phyloP scores from a whole-genome alignment of 177 flowering plant species.

The Vitis hybrid region DNA sequence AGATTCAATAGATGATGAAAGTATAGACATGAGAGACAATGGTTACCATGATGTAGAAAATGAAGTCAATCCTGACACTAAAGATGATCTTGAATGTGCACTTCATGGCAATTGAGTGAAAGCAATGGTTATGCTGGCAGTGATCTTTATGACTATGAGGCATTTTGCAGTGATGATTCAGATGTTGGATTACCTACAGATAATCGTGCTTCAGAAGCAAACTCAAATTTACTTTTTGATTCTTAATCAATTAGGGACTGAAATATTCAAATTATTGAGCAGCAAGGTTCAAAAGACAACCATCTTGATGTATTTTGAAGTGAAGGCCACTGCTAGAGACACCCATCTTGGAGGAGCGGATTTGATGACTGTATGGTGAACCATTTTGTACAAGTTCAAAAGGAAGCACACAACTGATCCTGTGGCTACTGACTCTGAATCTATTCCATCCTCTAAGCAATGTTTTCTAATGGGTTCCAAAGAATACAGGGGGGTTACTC shows the following conservation, averaged over 20 bases:
- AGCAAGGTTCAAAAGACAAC: slow-evolving; percentile 16
- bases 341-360: too few relatives aligned
- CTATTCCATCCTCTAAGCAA: too few relatives aligned
- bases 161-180: slow-evolving; percentile 62
- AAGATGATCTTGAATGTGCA: slow-evolving; percentile 72
- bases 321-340: too few relatives aligned
- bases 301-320: too few relatives aligned
- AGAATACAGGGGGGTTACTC: too few relatives aligned
- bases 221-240: slow-evolving; percentile 29
- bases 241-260: slow-evolving; percentile 33
- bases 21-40: slow-evolving; percentile 60
- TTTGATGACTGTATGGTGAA: too few relatives aligned
- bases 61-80: slow-evolving; percentile 73
- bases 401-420: too few relatives aligned
- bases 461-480: too few relatives aligned
- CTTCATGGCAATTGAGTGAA: slow-evolving; percentile 84
- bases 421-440: too few relatives aligned
- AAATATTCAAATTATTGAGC: slow-evolving; percentile 33
- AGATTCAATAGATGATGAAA: slow-evolving; percentile 81
- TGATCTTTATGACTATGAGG: slow-evolving; percentile 95
- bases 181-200: slow-evolving; percentile 44
- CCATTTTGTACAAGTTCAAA: too few relatives aligned
- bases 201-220: slow-evolving; percentile 25
- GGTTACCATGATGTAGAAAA: slow-evolving; percentile 91
- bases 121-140: slow-evolving; percentile 85